These are phyloP conservation scores for Sclerotinia trifoliorum DNA, from an alignment of 2,329 filamentous ascomycete species.

Conservation along the genomic window DNA sequence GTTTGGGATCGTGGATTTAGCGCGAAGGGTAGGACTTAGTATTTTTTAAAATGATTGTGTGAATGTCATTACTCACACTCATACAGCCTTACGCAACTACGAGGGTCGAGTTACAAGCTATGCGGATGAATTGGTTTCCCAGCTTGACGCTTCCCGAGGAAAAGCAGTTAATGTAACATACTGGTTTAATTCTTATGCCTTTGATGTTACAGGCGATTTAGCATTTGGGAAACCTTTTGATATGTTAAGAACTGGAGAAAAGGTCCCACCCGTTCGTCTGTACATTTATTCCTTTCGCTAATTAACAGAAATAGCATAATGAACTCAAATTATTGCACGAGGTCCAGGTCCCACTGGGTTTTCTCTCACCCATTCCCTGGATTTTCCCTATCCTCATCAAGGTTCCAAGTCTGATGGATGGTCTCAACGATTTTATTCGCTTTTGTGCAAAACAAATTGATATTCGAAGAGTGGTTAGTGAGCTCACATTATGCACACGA, in stretches of 20 bases:
- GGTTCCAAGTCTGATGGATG: conserved; percentile 25
- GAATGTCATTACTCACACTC: neutral
- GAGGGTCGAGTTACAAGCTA: conserved; percentile 30
- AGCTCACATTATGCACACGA: too few species aligned
- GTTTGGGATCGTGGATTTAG: conserved; percentile 31
- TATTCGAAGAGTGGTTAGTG: conserved; percentile 25
- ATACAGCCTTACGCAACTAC: conserved; percentile 32
- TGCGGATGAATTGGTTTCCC: conserved; percentile 27
- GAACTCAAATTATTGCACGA: conserved; percentile 26
- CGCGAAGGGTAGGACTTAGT: conserved; percentile 27
- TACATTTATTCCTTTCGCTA: neutral
- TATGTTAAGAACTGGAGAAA: conserved; percentile 27
- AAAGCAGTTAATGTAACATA: conserved; percentile 28
- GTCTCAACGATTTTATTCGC: conserved; percentile 24
- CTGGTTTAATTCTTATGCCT: conserved; percentile 34
- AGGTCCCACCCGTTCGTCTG: neutral
- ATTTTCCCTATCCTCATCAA: conserved; percentile 27
- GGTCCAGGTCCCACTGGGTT: conserved; percentile 24
- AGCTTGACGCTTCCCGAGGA: conserved; percentile 25
- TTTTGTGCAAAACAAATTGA: conserved; percentile 24
- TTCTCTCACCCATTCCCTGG: conserved; percentile 31
- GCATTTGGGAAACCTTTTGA: conserved; percentile 34
- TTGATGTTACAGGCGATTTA: conserved; percentile 38
- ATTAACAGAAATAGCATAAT: conserved; percentile 18
- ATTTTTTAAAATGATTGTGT: neutral